Conservation (phyloP, 108 stramenopile species). For the Pseudonitzschia pungens region DNA sequence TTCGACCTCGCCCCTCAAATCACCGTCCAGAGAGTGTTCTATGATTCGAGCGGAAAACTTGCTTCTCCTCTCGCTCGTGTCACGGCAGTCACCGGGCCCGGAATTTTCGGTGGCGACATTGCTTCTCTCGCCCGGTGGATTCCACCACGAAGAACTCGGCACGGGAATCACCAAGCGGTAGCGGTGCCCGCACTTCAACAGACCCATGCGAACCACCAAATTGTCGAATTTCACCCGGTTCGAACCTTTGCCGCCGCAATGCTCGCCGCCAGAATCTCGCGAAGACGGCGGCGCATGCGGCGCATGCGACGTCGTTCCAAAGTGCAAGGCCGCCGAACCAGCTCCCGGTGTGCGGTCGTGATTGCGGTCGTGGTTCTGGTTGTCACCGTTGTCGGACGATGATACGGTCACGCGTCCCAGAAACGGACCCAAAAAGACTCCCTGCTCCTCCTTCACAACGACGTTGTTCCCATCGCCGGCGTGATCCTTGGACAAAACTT, state of each 20-base stretch:
- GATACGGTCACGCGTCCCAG: neutral
- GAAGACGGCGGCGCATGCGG: neutral
- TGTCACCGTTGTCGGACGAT: neutral
- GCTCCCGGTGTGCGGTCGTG: no score
- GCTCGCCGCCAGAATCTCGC: neutral
- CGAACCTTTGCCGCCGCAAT: neutral
- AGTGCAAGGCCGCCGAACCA: no score
- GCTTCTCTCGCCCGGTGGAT: no score
- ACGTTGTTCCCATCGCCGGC: neutral
- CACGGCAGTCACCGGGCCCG: no score
- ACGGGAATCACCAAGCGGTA: neutral
- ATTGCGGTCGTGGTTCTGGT: neutral
- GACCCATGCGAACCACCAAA: neutral
- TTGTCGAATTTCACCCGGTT: neutral
- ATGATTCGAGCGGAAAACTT: neutral
- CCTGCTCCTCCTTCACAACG: neutral
- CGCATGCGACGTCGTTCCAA: no score
- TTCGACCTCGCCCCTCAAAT: neutral
- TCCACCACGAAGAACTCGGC: neutral
- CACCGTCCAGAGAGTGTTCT: neutral
- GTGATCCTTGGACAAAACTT: neutral
- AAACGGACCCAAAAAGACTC: neutral
- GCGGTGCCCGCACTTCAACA: neutral
- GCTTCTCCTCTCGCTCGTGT: neutral
- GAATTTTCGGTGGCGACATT: no score